Percentiles rank a stretch among this genome's conserved stretches.
Evolutionary conservation across 805 yeast genomes (phyloP).

Genomic region (Maudiozyma serrabonitensis): DNA sequence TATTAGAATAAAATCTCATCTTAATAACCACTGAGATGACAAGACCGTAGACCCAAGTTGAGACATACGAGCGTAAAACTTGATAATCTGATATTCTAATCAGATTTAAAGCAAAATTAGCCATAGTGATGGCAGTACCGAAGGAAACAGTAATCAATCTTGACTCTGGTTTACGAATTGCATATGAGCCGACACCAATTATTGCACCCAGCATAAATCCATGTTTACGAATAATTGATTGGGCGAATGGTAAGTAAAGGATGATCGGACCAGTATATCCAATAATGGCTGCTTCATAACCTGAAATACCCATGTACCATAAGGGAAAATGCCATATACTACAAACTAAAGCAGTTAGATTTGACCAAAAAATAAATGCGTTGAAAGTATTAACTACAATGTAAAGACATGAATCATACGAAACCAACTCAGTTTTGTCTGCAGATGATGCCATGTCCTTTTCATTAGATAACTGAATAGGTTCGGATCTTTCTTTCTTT

Average conservation of each 20-base stretch:
- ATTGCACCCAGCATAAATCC: conserved; percentile 39
- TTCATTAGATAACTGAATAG: not conserved
- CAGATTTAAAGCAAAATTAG: conserved; percentile 51
- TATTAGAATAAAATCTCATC: conserved; percentile 69
- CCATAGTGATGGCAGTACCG: conserved; percentile 55
- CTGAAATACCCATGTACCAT: conserved; percentile 97
- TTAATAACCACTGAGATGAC: conserved; percentile 65
- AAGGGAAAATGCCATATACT: conserved; percentile 96
- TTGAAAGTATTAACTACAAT: conserved; percentile 38
- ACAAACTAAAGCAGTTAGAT: conserved; percentile 66
- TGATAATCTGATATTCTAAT: conserved; percentile 29
- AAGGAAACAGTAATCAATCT: conserved; percentile 57
- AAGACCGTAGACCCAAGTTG: conserved; percentile 46
- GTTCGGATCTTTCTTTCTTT: not conserved
- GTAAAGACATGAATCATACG: conserved; percentile 26
- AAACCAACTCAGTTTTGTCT: not conserved
- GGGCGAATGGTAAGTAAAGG: conserved; percentile 36
- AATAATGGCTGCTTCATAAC: conserved; percentile 70
- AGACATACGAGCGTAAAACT: conserved; percentile 12
- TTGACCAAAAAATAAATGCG: conserved; percentile 78
- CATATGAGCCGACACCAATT: conserved; percentile 69
- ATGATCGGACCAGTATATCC: conserved; percentile 51
- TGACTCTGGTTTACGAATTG: conserved; percentile 55
- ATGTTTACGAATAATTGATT: conserved; percentile 20
- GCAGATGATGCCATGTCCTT: not conserved